phyloP scores from a whole-genome alignment of 768 basidiomycete species.

The Mycena polygramma region DNA sequence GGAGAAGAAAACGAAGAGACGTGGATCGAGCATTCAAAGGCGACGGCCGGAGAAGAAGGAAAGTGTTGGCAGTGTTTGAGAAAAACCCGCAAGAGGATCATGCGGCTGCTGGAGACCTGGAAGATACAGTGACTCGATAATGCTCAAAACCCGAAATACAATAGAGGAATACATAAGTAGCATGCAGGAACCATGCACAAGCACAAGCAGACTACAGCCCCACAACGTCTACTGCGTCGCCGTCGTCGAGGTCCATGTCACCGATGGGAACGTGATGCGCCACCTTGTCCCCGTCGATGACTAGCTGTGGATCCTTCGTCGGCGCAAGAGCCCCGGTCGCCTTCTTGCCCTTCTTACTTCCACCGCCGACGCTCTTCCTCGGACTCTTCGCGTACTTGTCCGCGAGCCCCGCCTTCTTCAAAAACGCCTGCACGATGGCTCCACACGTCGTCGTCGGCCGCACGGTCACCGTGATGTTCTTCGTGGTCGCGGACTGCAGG shows the following conservation, averaged over 20 bases:
- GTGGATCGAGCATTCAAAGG: neutral
- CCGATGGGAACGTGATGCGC: conserved; percentile 71
- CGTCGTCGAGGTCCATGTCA: conserved; percentile 81
- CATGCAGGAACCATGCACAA: neutral
- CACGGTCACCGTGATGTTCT: conserved; percentile 74
- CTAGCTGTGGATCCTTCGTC: conserved; percentile 62
- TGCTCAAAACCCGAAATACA: neutral
- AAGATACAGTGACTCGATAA: neutral
- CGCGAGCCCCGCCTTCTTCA: conserved; percentile 75
- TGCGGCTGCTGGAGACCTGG: neutral
- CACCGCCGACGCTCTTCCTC: conserved; percentile 37
- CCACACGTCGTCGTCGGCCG: conserved; percentile 83
- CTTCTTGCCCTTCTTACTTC: conserved; percentile 45
- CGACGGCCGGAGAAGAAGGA: neutral
- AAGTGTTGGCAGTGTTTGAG: neutral
- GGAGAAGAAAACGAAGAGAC: neutral
- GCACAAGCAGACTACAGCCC: conserved; percentile 56
- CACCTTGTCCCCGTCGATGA: conserved; percentile 81
- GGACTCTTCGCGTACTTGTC: conserved; percentile 57
- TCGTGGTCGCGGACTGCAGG: conserved; percentile 68
- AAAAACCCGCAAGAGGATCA: too few relatives aligned
- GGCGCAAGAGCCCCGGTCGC: conserved; percentile 33
- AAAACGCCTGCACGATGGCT: conserved; percentile 80
- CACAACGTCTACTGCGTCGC: conserved; percentile 82
- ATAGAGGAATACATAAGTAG: conserved; percentile 1